Evolutionary conservation across 2,329 filamentous ascomycete genomes (phyloP).

Genomic region (Stemphylium lycopersici): DNA sequence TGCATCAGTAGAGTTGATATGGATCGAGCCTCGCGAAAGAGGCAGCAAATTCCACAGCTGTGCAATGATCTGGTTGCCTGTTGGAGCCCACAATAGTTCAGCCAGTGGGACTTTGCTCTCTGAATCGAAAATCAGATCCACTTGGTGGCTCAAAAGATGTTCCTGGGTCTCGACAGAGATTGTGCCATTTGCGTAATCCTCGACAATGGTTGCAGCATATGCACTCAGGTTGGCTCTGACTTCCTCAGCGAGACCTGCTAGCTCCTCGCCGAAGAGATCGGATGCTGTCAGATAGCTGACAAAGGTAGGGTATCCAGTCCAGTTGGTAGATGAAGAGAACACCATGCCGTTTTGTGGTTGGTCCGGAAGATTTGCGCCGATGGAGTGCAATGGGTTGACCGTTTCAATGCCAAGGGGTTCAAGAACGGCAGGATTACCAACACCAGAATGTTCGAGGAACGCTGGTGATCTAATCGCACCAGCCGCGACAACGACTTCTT

Average conservation of each 20-base stretch:
- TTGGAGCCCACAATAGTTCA: slow-evolving; percentile 54
- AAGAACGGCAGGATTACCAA: slow-evolving; percentile 43
- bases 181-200: slow-evolving; percentile 23
- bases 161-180: slow-evolving; percentile 45
- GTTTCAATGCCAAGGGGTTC: slow-evolving; percentile 26
- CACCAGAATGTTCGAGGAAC: slow-evolving; percentile 46
- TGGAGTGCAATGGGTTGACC: slow-evolving; percentile 28
- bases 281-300: slow-evolving; percentile 44
- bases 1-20: slow-evolving; percentile 40
- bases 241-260: slow-evolving; percentile 28
- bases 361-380: slow-evolving; percentile 47
- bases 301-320: slow-evolving; percentile 48
- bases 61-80: slow-evolving; percentile 38
- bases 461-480: slow-evolving; percentile 44
- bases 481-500: slow-evolving; percentile 46
- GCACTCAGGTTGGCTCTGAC: slow-evolving; percentile 33
- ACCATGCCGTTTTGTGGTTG: slow-evolving; percentile 37
- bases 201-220: slow-evolving; percentile 35
- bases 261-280: slow-evolving; percentile 43
- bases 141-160: slow-evolving; percentile 53
- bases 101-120: slow-evolving; percentile 52
- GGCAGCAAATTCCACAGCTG: slow-evolving; percentile 50
- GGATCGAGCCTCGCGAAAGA: slow-evolving; percentile 45
- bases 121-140: slow-evolving; percentile 55
- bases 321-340: slow-evolving; percentile 39